A percentile compares a stretch with the other conserved stretches of the same genome.
Conservation (phyloP, 2,329 filamentous ascomycete species). For the Scedosporium dehoogii region DNA sequence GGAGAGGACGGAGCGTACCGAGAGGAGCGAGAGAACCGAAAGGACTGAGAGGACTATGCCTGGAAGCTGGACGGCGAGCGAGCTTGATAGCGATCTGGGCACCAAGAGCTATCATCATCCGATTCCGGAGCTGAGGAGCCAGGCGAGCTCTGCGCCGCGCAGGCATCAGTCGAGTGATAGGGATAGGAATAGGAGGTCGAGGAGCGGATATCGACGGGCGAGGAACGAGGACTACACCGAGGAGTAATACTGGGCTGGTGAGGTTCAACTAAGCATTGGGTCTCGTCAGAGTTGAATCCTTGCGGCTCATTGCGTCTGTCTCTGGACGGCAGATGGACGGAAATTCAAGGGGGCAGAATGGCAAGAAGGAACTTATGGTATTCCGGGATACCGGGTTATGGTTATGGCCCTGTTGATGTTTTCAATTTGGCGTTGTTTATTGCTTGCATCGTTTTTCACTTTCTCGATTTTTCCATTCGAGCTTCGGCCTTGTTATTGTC, state of each 20-base stretch:
- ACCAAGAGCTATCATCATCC: constrained; percentile 49
- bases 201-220: constrained; percentile 24
- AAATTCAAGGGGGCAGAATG: too few species aligned
- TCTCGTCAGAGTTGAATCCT: too few species aligned
- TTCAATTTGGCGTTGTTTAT: not conserved
- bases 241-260: constrained; percentile 5
- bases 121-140: constrained; percentile 38
- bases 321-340: too few species aligned
- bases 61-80: constrained; percentile 28
- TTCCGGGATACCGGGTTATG: not conserved
- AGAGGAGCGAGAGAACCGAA: constrained; percentile 15
- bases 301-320: too few species aligned
- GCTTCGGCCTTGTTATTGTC: too few species aligned
- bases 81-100: constrained; percentile 37
- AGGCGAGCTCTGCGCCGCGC: constrained; percentile 13
- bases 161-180: constrained; percentile 15
- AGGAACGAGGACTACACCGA: constrained; percentile 18
- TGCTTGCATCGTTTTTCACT: not conserved
- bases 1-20: constrained; percentile 20
- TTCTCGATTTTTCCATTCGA: not conserved
- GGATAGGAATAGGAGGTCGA: constrained; percentile 18
- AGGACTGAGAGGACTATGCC: constrained; percentile 16
- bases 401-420: not conserved
- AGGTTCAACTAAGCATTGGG: not conserved
- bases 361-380: too few species aligned